Base-by-base conservation (phyloP, 352 stramenopile genomes). In the Globisporangium solare region DNA sequence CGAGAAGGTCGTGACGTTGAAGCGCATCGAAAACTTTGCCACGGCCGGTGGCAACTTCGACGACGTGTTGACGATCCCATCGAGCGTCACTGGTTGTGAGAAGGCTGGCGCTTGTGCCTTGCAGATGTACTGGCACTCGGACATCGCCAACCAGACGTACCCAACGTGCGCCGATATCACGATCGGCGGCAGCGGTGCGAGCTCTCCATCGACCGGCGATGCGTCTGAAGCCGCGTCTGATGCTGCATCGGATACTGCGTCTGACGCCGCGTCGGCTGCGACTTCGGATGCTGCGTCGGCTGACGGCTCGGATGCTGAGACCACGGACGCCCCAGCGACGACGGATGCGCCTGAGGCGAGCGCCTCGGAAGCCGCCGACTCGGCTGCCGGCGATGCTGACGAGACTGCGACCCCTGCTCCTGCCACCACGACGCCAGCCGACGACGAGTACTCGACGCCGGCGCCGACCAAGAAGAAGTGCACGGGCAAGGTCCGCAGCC, bases 261-360 rank as follows among this genome's bases (percentile, higher is more conserved):
- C 45, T 24, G 45, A 50, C 5, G 18, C 45, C 18, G 45, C 20
- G 6, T 50, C 31, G 3, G 18, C n/a, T n/a, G n/a, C n/a, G n/a
- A n/a, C n/a, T n/a, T n/a, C n/a, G n/a, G n/a, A 40, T 18, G 49
- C 11, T 67, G 73, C 37, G 54, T 35, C 39, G 51, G 18, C 49
- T 58, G n/a, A 17, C 42, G 54, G 21, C 39, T 43, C n/a, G 1
- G 43, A 50, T 22, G 40, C 37, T 20, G 45, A 32, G 65, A 76
- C 47, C 53, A 47, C n/a, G 61, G 27, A 35, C 7, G 42, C 54
- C 31, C 58, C 20, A 42, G 49, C 61, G 5, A 47, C 57, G 20
- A 41, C 58, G 0, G 52, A 37, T 7, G 43, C 45, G 50, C 40
- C 63, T 22, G 50, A 52, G 7, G 61, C 50, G 3, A 52, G 35